Evolutionary conservation across 2,329 filamentous ascomycete species (phyloP), one percentile per base, ranked within the genome.

Genomic region (Botrytis aclada): DNA sequence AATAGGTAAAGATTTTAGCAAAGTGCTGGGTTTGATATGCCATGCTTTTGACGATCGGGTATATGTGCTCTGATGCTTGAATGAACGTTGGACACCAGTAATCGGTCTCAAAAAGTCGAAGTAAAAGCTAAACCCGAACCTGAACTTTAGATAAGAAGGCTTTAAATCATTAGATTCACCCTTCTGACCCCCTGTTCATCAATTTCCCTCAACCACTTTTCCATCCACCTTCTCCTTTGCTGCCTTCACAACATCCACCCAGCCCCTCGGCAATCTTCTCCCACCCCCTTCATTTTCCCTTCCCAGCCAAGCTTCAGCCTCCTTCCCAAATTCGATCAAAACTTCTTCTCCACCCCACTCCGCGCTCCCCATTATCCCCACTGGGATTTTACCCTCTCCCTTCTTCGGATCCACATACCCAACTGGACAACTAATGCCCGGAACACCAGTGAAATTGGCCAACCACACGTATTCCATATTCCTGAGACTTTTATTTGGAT

Each of bases 391-490:
- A 0, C 91, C 92, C 2, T 88, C 89, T 47, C 76, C 79, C 54
- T 77, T 77, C 16, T 70, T 73, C 14, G 76, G 77, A 51, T 77
- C 75, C 5, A 85, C 86, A 82, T 94, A 97, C 0, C 93, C 94
- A 18, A 93, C 89, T 0, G 95, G 94, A 51, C 89, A 89, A 63
- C 85, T 89, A 20, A 97, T 87, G 1, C 93, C 89, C 0, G 95
- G 95, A 66, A 90, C 90, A 0, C 95, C 95, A 0, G 86, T 89
- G 77, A 94, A 90, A 82, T 98, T 98, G 10, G 94, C 92, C 51
- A 97, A 82, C 88, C 92, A 97, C 25, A 93, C 90, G 82, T 93
- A 97, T 81, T 91, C 89, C 93, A 97, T 97, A 79, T 88, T 93
- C 39, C 88, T 85, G n/a, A 97, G 84, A 25, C 89, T 90, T 74